phyloP scores from a whole-genome alignment of 1,284 basidiomycete species.

The Apiotrichum gamsii region DNA sequence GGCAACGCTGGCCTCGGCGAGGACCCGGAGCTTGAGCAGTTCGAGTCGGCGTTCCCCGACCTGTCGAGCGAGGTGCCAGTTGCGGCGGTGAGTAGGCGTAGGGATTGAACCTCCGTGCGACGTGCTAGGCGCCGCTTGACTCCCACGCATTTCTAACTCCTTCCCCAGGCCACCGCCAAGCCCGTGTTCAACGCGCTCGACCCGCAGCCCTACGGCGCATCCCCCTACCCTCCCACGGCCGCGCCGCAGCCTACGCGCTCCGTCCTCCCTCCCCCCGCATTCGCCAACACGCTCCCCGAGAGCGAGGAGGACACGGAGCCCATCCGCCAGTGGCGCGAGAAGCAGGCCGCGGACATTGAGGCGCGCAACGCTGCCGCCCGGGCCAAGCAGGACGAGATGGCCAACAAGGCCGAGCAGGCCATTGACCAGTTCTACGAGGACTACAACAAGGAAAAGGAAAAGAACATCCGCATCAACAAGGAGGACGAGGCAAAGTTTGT shows the following conservation, averaged over 20 bases:
- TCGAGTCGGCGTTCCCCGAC: conserved; percentile 86
- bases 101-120: neutral
- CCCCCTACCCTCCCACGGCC: conserved; percentile 43
- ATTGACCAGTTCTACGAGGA: conserved; percentile 97
- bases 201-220: conserved; percentile 42
- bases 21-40: conserved; percentile 75
- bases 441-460: conserved; percentile 86
- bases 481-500: conserved; percentile 82
- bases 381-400: conserved; percentile 74
- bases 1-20: conserved; percentile 51
- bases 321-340: conserved; percentile 81
- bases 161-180: conserved; percentile 24
- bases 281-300: conserved; percentile 39
- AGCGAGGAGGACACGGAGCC: conserved; percentile 79
- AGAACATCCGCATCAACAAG: conserved; percentile 94
- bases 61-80: conserved; percentile 52
- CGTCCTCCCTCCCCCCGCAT: conserved; percentile 55
- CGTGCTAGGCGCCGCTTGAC: no score
- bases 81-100: conserved; percentile 4
- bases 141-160: neutral
- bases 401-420: conserved; percentile 79
- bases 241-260: conserved; percentile 53
- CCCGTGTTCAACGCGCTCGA: conserved; percentile 43
- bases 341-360: conserved; percentile 79
- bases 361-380: conserved; percentile 72